Conservation (phyloP, 805 yeast species). For the Wickerhamomyces kurtzmanii region DNA sequence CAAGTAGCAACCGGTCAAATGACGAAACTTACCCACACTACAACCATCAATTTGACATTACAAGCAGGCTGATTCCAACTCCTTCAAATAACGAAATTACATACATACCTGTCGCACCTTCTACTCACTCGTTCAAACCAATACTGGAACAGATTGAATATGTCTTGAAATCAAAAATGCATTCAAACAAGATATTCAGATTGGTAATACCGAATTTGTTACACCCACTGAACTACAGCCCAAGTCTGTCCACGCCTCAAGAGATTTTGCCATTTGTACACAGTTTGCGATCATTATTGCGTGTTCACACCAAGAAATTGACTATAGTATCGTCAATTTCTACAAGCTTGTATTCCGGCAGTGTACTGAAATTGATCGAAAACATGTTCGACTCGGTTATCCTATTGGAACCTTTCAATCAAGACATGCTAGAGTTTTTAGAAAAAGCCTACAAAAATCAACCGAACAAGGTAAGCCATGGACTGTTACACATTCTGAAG, state of each 20-base stretch:
- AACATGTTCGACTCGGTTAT: conserved; percentile 55
- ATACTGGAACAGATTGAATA: conserved; percentile 34
- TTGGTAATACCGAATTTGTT: conserved; percentile 68
- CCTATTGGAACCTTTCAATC: conserved; percentile 74
- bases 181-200: conserved; percentile 43
- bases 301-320: conserved; percentile 33
- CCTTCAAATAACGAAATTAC: conserved; percentile 55
- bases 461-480: conserved; percentile 76
- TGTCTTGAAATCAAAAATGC: conserved; percentile 30
- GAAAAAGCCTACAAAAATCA: conserved; percentile 63
- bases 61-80: conserved; percentile 58
- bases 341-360: conserved; percentile 55
- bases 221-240: conserved; percentile 67
- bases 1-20: conserved; percentile 9
- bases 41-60: conserved; percentile 65
- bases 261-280: conserved; percentile 53
- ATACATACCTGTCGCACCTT: conserved; percentile 39
- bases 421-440: conserved; percentile 53
- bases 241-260: conserved; percentile 32
- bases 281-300: conserved; percentile 42
- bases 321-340: conserved; percentile 49
- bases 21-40: conserved; percentile 40
- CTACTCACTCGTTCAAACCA: conserved; percentile 14
- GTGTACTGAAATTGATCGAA: conserved; percentile 44
- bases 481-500: conserved; percentile 67